These are phyloP conservation scores for Sphagnum fallax DNA, from an alignment of 228 moss, liverwort and hornwort genomes.

Conservation along the genomic window DNA sequence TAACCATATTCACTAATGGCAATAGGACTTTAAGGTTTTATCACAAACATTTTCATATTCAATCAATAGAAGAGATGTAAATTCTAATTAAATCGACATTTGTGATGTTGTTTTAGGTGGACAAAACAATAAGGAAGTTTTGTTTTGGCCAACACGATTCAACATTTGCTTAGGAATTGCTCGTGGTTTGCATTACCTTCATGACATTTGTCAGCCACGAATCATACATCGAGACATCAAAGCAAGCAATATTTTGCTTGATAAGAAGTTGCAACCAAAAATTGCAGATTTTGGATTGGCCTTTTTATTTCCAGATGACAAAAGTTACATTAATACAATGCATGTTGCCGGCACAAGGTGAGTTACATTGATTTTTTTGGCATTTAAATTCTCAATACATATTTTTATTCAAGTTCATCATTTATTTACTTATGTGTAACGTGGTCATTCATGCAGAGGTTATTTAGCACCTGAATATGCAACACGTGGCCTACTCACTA, in stretches of 20 bases:
- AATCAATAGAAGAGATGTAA: too few species aligned
- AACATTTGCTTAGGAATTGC: constrained; percentile 39
- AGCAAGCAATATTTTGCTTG: constrained; percentile 41
- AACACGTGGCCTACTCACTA: too few species aligned
- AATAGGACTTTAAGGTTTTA: too few species aligned
- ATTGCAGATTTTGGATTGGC: constrained; percentile 56
- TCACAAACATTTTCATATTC: too few species aligned
- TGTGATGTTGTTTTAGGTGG: background rate
- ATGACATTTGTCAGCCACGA: constrained; percentile 32
- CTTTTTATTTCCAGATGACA: constrained; percentile 39
- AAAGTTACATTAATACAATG: constrained; percentile 36
- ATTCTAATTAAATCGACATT: too few species aligned
- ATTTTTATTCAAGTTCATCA: too few species aligned
- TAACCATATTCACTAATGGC: too few species aligned
- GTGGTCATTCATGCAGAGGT: too few species aligned
- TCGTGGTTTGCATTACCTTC: constrained; percentile 42
- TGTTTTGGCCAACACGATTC: constrained; percentile 29
- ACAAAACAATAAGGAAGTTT: background rate
- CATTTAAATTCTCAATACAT: too few species aligned
- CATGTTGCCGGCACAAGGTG: constrained; percentile 46
- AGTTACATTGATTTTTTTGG: background rate
- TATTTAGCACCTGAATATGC: too few species aligned
- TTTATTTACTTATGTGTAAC: too few species aligned
- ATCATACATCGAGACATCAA: constrained; percentile 52
- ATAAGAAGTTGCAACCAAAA: constrained; percentile 41